Base-by-base conservation (phyloP, 2,329 filamentous ascomycete species). In the Cladophialophora bantiana region DNA sequence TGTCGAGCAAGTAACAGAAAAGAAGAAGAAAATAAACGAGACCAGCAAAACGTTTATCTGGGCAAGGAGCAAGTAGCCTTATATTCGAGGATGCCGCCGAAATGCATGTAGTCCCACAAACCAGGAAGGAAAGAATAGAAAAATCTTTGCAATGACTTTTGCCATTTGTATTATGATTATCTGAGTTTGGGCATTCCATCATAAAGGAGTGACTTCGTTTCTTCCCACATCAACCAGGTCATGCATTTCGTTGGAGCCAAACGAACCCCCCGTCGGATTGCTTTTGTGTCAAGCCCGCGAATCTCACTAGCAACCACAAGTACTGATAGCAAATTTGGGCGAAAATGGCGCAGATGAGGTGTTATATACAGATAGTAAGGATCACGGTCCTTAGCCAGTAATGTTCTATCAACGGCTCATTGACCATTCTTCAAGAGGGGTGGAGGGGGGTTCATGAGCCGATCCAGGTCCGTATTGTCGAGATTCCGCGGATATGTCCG, bases 101-200 rank as follows among this genome's bases (percentile, higher is more conserved):
- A 18, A 5, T 50, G 7, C 20, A 31, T 50, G 45, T 12, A 50
- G 7, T 26, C 9, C 1, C 7, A n/a, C 40, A 18, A 13, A 31
- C 1, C 18, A 31, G 20, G 26, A 26, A 31, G 45, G 26, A 50
- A 26, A 31, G 45, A 26, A 6, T 26, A 31, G 7, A 50, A 5
- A 42, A n/a, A 12, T 10, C 1, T 12, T 26, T 13, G 20, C 20
- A n/a, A 50, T 20, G 32, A 20, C 20, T 50, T 18, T 59, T 40
- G 42, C 31, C 40, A 42, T 50, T 32, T 36, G 31, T 36, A 59
- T 59, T 50, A 59, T 36, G 15, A 59, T 59, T 59, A 59, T 48
- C 40, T 20, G 40, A 31, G 45, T 50, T 3, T 13, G 7, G 9
- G 20, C 20, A 26, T 13, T 35, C 26, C 32, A 26, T 34, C 45